Percentiles rank a stretch among this genome's conserved stretches.
phyloP scores from a whole-genome alignment of 768 basidiomycete genomes.

The Collybiopsis luxurians region DNA sequence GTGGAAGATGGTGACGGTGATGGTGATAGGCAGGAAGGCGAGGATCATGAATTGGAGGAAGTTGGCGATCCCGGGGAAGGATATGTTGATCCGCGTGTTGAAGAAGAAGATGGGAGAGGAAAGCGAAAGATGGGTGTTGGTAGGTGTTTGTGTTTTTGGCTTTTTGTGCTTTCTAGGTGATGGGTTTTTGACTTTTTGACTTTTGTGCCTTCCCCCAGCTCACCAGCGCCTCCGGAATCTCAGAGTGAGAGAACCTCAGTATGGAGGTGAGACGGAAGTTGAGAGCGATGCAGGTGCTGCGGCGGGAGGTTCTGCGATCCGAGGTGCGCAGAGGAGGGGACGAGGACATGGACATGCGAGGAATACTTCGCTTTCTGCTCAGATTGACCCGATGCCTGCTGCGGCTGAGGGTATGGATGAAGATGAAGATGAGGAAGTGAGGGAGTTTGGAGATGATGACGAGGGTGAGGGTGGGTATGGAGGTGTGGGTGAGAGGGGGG shows the following conservation, averaged over 20 bases:
- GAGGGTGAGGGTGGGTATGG: constrained; percentile 24
- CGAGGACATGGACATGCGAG: too few relatives aligned
- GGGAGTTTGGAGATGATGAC: constrained; percentile 9
- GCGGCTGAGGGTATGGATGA: constrained; percentile 36
- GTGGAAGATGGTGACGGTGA: too few relatives aligned
- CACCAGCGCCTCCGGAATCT: background rate
- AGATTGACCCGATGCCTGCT: background rate
- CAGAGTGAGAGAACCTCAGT: constrained; percentile 7
- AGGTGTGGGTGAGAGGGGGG: constrained; percentile 26
- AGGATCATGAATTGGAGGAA: background rate
- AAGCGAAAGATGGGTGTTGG: background rate
- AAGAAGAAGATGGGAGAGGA: background rate
- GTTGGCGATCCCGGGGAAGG: background rate
- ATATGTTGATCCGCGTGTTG: constrained; percentile 7
- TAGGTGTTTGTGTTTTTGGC: too few relatives aligned
- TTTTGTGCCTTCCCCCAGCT: background rate
- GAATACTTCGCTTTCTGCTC: constrained; percentile 4
- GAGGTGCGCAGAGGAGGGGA: background rate
- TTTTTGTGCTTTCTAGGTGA: too few relatives aligned
- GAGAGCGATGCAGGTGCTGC: constrained; percentile 24
- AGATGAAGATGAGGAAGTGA: constrained; percentile 19
- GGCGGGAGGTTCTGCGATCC: background rate
- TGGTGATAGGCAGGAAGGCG: background rate
- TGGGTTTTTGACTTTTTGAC: background rate
- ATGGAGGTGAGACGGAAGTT: constrained; percentile 38